A percentile compares a stretch with the other conserved stretches of the same genome.
Conservation (phyloP, 768 basidiomycete genomes). For the Kwoniella botswanensis region DNA sequence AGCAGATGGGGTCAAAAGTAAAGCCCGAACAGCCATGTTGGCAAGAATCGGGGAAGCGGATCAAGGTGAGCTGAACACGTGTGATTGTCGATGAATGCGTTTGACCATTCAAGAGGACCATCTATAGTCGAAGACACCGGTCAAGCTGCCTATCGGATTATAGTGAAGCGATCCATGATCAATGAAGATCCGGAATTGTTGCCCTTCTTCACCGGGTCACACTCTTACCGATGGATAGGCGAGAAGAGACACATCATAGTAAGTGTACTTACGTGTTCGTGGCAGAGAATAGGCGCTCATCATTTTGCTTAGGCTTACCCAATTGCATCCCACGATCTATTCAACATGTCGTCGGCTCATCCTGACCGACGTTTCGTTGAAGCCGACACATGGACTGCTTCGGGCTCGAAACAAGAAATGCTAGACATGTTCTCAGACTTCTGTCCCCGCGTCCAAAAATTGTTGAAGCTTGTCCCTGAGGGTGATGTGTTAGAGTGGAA, state of each 20-base stretch:
- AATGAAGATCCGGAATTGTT: slow-evolving; percentile 58
- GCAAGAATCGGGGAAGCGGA: slow-evolving; percentile 54
- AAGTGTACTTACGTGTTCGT: neutral
- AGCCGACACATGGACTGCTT: slow-evolving; percentile 56
- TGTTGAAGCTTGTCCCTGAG: slow-evolving; percentile 58
- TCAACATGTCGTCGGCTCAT: slow-evolving; percentile 60
- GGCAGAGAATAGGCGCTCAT: neutral
- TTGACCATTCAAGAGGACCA: neutral
- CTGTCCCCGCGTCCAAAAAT: slow-evolving; percentile 58
- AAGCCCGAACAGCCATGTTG: slow-evolving; percentile 56
- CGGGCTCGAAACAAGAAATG: slow-evolving; percentile 58
- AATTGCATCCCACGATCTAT: slow-evolving; percentile 57
- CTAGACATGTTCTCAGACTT: slow-evolving; percentile 57
- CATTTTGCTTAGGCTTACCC: slow-evolving; percentile 55
- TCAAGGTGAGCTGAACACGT: slow-evolving; percentile 31
- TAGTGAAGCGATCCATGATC: slow-evolving; percentile 56
- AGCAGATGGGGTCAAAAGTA: slow-evolving; percentile 60
- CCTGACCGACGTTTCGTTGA: slow-evolving; percentile 59
- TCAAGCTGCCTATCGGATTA: slow-evolving; percentile 60
- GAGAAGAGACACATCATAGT: slow-evolving; percentile 58
- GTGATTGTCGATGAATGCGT: no score
- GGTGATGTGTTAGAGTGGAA: slow-evolving; percentile 61
- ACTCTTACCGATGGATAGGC: slow-evolving; percentile 60
- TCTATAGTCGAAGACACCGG: slow-evolving; percentile 54
- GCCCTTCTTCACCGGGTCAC: slow-evolving; percentile 54